Percentiles rank a stretch among this genome's conserved stretches.
Conservation (phyloP, 805 yeast species). For the Vanderwaltozyma tropicalis region DNA sequence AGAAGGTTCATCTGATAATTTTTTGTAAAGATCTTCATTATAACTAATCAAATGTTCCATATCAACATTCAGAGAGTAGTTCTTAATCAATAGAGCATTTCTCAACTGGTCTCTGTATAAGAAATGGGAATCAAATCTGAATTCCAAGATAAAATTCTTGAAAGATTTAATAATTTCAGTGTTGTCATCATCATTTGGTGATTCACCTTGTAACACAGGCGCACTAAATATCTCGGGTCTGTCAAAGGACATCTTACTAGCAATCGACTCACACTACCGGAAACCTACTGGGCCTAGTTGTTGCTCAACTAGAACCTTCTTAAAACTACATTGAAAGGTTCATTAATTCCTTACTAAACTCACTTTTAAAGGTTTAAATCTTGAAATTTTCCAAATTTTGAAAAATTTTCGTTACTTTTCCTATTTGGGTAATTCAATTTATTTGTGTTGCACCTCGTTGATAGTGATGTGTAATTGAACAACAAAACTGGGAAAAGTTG, state of each 20-base stretch:
- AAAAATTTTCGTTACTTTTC: not conserved
- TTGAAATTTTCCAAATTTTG: not conserved
- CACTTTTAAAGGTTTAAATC: not conserved
- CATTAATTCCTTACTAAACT: not conserved
- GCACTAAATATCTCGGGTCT: slow-evolving; percentile 66
- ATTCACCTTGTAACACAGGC: slow-evolving; percentile 78
- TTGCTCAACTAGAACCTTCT: not conserved
- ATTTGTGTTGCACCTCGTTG: too few relatives aligned
- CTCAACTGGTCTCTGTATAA: slow-evolving; percentile 85
- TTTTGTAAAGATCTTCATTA: slow-evolving; percentile 82
- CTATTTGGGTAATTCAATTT: not conserved
- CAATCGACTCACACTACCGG: not conserved
- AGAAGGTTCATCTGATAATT: slow-evolving; percentile 73
- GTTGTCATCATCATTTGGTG: slow-evolving; percentile 48
- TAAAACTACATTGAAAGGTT: not conserved
- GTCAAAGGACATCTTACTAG: slow-evolving; percentile 51
- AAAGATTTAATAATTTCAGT: slow-evolving; percentile 69
- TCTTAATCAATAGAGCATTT: slow-evolving; percentile 70
- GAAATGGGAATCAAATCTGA: slow-evolving; percentile 71
- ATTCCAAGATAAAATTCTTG: slow-evolving; percentile 73
- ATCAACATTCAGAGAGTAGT: slow-evolving; percentile 63
- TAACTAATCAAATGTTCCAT: slow-evolving; percentile 78
- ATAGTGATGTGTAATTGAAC: too few relatives aligned
- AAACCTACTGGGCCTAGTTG: not conserved
- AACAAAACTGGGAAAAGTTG: too few relatives aligned